Percentiles rank a stretch among this genome's conserved stretches.
These are phyloP conservation scores for Musa beccarii DNA, from an alignment of 176 grass and related monocot species.

Conservation along the genomic window DNA sequence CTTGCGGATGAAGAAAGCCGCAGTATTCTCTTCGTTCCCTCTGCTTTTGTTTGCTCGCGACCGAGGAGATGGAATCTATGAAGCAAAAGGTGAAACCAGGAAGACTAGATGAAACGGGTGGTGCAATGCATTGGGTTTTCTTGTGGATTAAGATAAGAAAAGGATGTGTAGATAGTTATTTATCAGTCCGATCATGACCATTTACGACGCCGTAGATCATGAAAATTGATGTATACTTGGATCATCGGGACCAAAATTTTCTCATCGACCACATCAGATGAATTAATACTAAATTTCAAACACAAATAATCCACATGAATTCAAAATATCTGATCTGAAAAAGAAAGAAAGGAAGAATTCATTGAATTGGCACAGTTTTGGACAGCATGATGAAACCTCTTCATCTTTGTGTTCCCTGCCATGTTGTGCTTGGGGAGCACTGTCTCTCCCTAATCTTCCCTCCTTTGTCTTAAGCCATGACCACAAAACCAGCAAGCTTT, in stretches of 20 bases:
- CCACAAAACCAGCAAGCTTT: background rate
- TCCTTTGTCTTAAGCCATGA: background rate
- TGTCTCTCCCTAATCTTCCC: background rate
- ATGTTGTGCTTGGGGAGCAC: background rate
- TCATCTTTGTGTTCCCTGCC: background rate
- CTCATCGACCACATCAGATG: no score
- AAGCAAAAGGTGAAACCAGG: background rate
- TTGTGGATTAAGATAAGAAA: slow-evolving; percentile 76
- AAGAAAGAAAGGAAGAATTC: no score
- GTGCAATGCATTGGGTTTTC: slow-evolving; percentile 28
- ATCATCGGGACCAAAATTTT: no score
- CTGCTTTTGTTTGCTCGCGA: background rate
- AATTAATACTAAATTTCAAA: no score
- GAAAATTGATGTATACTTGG: no score
- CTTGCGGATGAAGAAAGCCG: background rate
- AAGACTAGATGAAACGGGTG: no score
- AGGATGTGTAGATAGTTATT: no score
- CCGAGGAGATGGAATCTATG: slow-evolving; percentile 9
- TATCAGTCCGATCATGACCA: no score
- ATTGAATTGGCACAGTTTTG: no score
- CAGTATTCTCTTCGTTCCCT: background rate
- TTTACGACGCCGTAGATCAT: no score
- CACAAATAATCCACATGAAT: no score
- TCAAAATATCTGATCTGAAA: no score
- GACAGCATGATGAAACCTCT: background rate